Conservation (phyloP, 176 grass and related monocot genomes). For the Eragrostis curvula region DNA sequence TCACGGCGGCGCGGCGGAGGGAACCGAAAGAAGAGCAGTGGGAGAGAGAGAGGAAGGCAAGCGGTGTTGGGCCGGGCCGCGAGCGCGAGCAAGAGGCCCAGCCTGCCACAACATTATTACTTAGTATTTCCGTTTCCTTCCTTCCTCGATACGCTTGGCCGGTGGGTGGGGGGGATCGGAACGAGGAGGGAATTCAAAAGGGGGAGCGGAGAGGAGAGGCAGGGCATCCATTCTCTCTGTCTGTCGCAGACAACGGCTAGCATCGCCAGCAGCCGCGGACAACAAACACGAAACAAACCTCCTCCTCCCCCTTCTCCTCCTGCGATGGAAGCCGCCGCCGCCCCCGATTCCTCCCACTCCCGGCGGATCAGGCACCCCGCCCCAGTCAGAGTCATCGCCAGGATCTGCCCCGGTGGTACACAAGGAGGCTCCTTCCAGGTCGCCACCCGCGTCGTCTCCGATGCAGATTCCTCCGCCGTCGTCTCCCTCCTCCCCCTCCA, state of each 20-base stretch:
- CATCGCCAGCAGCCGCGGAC: too few relatives aligned
- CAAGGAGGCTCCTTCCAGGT: conserved; percentile 1
- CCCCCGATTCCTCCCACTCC: not conserved
- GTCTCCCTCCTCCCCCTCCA: not conserved
- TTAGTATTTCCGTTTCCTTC: not conserved
- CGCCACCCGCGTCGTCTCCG: not conserved
- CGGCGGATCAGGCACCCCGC: not conserved
- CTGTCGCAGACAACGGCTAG: too few relatives aligned
- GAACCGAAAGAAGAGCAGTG: fast-evolving
- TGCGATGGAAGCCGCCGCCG: too few relatives aligned
- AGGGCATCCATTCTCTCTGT: too few relatives aligned
- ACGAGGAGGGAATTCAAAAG: too few relatives aligned
- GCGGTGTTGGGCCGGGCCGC: not conserved
- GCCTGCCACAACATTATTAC: too few relatives aligned
- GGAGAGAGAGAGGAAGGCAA: too few relatives aligned
- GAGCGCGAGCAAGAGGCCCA: not conserved
- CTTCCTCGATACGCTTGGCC: not conserved
- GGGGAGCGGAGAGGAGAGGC: too few relatives aligned
- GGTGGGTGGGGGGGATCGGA: too few relatives aligned
- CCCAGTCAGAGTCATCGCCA: conserved; percentile 29
- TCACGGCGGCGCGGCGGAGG: not conserved
- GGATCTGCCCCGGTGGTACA: conserved; percentile 18
- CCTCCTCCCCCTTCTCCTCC: too few relatives aligned
- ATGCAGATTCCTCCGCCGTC: not conserved
- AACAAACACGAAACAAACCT: too few relatives aligned